Evolutionary conservation across 2,329 filamentous ascomycete species (phyloP).

Genomic region (Fusarium sp.): DNA sequence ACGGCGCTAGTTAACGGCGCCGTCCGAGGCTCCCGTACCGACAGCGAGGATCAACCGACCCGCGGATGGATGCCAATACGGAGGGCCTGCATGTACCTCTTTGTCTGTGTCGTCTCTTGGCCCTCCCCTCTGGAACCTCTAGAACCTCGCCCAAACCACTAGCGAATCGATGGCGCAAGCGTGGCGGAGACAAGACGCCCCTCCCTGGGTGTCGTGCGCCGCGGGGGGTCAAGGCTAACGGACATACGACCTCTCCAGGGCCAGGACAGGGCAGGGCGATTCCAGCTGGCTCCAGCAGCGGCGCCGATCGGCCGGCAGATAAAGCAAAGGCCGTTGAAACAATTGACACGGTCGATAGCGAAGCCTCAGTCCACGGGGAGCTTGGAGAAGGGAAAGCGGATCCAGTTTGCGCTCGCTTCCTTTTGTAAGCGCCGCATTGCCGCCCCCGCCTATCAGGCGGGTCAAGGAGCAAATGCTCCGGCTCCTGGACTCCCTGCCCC

Average conservation of each 20-base stretch:
- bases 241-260: neutral
- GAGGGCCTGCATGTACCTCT: conserved; percentile 7
- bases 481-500: conserved; percentile 36
- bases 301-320: conserved; percentile 8
- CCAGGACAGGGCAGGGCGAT: neutral
- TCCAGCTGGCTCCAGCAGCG: neutral
- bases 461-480: conserved; percentile 51
- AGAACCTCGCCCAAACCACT: conserved; percentile 10
- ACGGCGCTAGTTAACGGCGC: conserved; percentile 17
- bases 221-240: neutral
- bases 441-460: conserved; percentile 44
- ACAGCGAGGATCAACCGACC: conserved; percentile 9
- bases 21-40: conserved; percentile 16
- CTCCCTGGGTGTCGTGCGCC: neutral
- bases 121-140: conserved; percentile 1
- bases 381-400: conserved; percentile 25
- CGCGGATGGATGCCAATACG: neutral
- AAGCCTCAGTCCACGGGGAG: neutral
- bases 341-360: neutral
- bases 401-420: conserved; percentile 14
- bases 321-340: neutral
- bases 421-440: conserved; percentile 46
- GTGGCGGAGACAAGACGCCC: conserved; percentile 26
- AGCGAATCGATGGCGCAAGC: conserved; percentile 27
- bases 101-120: neutral